phyloP scores from a whole-genome alignment of 208 protist species.

The Sergeia podlipaevii region DNA sequence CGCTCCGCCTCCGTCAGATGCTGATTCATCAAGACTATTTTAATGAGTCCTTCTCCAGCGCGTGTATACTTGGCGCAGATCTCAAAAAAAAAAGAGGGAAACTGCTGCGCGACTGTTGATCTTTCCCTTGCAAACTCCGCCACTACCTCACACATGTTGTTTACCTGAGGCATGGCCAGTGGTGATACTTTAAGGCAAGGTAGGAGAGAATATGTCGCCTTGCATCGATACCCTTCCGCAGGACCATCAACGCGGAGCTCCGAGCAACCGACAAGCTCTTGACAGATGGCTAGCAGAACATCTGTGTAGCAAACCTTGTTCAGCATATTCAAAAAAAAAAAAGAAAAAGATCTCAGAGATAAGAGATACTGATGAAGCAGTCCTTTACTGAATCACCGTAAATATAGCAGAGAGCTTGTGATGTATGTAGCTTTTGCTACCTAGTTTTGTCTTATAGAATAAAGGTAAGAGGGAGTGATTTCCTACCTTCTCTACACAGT shows the following conservation, averaged over 20 bases:
- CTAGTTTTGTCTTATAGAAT: no score
- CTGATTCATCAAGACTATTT: slow-evolving; percentile 33
- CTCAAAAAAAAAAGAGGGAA: slow-evolving; percentile 35
- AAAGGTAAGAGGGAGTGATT: no score
- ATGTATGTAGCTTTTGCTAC: no score
- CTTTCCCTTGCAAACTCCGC: slow-evolving; percentile 7
- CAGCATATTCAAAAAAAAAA: not conserved
- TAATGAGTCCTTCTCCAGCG: slow-evolving; percentile 17
- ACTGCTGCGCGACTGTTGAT: not conserved
- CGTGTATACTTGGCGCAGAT: slow-evolving; percentile 37
- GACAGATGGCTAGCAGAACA: slow-evolving; percentile 13
- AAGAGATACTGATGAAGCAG: no score
- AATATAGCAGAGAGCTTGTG: no score
- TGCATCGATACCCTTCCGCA: slow-evolving; percentile 24
- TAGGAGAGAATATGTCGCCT: slow-evolving; percentile 39
- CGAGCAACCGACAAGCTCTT: slow-evolving; percentile 1
- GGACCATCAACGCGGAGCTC: slow-evolving; percentile 21
- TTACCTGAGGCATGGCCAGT: slow-evolving; percentile 18
- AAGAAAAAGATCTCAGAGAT: no score
- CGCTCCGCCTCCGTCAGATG: no score
- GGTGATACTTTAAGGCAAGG: slow-evolving; percentile 19
- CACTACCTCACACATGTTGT: slow-evolving; percentile 15
- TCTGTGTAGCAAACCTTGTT: slow-evolving; percentile 1
- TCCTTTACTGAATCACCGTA: no score
- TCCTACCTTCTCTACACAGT: no score